phyloP scores from a whole-genome alignment of 768 basidiomycete species.

The Chiua virens region DNA sequence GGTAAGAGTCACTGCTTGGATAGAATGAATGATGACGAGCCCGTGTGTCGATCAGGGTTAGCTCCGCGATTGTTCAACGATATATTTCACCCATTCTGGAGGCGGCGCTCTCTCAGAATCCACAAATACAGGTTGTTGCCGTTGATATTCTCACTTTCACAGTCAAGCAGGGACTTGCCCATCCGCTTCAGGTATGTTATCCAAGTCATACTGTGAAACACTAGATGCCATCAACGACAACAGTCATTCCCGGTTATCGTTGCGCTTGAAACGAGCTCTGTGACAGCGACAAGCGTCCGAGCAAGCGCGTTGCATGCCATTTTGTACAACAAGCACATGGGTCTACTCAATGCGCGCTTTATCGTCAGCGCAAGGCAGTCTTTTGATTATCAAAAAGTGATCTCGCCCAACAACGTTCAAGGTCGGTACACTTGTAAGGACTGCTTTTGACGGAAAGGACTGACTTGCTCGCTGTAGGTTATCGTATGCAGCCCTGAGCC shows the following conservation, averaged over 20 bases:
- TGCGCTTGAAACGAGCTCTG: conserved; percentile 86
- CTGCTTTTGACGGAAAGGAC: neutral
- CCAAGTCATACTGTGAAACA: neutral
- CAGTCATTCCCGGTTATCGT: conserved; percentile 91
- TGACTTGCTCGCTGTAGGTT: conserved; percentile 45
- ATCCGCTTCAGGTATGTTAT: conserved; percentile 77
- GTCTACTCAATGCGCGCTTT: conserved; percentile 85
- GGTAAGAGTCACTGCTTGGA: conserved; percentile 52
- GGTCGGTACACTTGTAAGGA: conserved; percentile 39
- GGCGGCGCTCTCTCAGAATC: conserved; percentile 71
- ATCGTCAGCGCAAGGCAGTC: conserved; percentile 76
- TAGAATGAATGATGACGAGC: neutral
- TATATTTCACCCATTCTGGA: conserved; percentile 82
- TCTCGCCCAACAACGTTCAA: conserved; percentile 46
- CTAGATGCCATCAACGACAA: neutral
- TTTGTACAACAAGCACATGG: conserved; percentile 86
- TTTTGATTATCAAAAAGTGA: conserved; percentile 78
- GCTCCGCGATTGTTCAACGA: conserved; percentile 92
- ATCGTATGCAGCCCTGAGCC: conserved; percentile 62
- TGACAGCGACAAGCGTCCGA: conserved; percentile 57
- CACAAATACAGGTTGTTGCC: conserved; percentile 75
- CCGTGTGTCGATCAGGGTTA: conserved; percentile 57
- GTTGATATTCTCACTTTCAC: conserved; percentile 92
- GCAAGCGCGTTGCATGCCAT: conserved; percentile 80
- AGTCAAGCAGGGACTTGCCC: conserved; percentile 91